Percentiles rank a stretch among this genome's conserved stretches.
These are phyloP conservation scores for Porcisia deanei DNA, from an alignment of 208 protist species.

Conservation along the genomic window DNA sequence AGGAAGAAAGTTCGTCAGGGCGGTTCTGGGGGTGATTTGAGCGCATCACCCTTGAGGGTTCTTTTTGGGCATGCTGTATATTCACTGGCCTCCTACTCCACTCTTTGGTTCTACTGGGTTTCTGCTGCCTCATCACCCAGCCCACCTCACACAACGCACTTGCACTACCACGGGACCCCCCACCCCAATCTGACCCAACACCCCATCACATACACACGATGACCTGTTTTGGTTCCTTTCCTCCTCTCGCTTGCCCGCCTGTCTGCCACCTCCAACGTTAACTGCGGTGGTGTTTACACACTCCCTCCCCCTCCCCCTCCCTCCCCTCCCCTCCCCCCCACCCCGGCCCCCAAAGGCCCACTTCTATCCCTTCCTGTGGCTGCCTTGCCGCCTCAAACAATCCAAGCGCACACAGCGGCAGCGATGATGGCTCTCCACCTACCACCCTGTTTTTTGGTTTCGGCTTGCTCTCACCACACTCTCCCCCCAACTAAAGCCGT, in stretches of 20 bases:
- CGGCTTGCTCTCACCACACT: not conserved
- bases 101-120: not conserved
- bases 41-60: too few relatives aligned
- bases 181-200: not conserved
- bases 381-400: not conserved
- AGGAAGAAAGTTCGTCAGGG: not conserved
- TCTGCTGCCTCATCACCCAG: not conserved
- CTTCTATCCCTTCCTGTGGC: not conserved
- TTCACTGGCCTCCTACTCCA: too few relatives aligned
- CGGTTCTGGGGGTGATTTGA: not conserved
- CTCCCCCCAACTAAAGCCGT: not conserved
- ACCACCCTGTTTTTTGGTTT: not conserved
- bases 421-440: not conserved
- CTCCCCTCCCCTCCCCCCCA: too few relatives aligned
- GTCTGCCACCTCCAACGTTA: not conserved
- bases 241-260: not conserved
- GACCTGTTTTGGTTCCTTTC: not conserved
- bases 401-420: not conserved
- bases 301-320: too few relatives aligned
- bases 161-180: not conserved
- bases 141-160: not conserved
- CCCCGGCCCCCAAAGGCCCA: not conserved
- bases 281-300: not conserved
- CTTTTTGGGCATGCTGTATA: too few relatives aligned
- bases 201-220: not conserved